phyloP scores from a whole-genome alignment of 768 basidiomycete species.

The Lactifluus piperatus region DNA sequence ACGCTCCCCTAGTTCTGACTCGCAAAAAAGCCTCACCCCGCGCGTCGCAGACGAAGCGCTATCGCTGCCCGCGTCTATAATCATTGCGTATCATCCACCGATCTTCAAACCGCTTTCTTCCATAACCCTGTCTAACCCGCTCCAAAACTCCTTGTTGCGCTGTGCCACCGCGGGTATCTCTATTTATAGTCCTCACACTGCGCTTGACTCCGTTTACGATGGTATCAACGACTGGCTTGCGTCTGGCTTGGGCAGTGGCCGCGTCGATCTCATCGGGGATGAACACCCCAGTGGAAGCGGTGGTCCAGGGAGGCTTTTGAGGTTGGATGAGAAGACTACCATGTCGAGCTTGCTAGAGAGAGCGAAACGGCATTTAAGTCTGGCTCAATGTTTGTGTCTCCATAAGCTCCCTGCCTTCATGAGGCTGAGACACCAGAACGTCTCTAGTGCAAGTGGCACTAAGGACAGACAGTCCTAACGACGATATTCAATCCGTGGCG shows the following conservation, averaged over 20 bases:
- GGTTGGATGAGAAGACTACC: slow-evolving; percentile 13
- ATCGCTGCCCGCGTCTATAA: slow-evolving; percentile 47
- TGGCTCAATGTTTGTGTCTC: slow-evolving; percentile 35
- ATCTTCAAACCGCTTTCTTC: slow-evolving; percentile 72
- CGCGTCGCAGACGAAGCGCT: slow-evolving; percentile 65
- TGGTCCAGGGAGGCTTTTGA: slow-evolving; percentile 21
- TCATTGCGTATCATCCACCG: slow-evolving; percentile 80
- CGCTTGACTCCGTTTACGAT: slow-evolving; percentile 73
- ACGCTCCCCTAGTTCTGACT: neutral
- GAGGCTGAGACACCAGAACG: neutral
- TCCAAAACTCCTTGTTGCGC: slow-evolving; percentile 71
- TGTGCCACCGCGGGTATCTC: slow-evolving; percentile 80
- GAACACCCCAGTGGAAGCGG: slow-evolving; percentile 27
- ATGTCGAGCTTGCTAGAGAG: slow-evolving; percentile 31
- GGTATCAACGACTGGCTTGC: slow-evolving; percentile 93
- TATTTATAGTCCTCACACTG: slow-evolving; percentile 82
- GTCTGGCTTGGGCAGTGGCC: slow-evolving; percentile 24
- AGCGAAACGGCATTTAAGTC: slow-evolving; percentile 28
- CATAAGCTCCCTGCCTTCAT: neutral
- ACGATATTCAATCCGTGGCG: slow-evolving; percentile 51
- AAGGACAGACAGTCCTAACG: slow-evolving; percentile 17
- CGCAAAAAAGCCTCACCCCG: slow-evolving; percentile 53
- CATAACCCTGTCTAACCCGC: slow-evolving; percentile 65
- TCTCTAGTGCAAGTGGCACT: slow-evolving; percentile 58
- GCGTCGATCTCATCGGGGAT: slow-evolving; percentile 34